Evolutionary conservation across 2,329 filamentous ascomycete genomes (phyloP).

Genomic region (Pseudophaeomoniella oleicola): DNA sequence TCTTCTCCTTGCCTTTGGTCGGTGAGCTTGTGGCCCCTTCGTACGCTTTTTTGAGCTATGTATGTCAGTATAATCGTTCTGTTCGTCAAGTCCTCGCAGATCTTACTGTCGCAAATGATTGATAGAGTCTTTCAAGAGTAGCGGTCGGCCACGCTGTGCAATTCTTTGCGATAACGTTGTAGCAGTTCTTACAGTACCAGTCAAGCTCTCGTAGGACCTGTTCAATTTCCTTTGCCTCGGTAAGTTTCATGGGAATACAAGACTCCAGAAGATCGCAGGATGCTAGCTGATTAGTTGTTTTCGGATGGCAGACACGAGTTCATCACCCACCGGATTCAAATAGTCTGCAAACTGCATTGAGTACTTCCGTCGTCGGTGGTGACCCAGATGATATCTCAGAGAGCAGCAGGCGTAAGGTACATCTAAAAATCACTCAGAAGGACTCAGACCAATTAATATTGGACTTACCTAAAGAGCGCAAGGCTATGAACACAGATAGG

Average conservation of each 20-base stretch:
- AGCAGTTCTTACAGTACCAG: conserved; percentile 73
- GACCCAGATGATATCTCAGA: conserved; percentile 23
- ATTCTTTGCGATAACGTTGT: conserved; percentile 58
- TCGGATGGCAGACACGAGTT: too few species aligned
- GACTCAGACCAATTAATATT: background rate
- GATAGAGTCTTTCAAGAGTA: too few species aligned
- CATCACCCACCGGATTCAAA: conserved; percentile 34
- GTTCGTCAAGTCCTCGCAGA: too few species aligned
- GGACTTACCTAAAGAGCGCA: conserved; percentile 46
- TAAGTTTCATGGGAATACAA: too few species aligned
- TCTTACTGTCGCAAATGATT: too few species aligned
- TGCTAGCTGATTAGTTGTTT: too few species aligned
- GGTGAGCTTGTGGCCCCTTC: too few species aligned
- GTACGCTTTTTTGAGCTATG: too few species aligned
- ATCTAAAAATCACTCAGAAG: conserved; percentile 15
- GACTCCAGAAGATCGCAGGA: too few species aligned
- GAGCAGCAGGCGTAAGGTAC: conserved; percentile 30
- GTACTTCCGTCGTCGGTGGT: conserved; percentile 10
- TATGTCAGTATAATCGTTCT: too few species aligned
- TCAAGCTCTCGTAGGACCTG: conserved; percentile 47
- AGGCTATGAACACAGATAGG: conserved; percentile 42
- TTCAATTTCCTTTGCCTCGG: background rate
- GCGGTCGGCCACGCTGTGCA: conserved; percentile 36
- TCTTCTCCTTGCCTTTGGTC: too few species aligned
- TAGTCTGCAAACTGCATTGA: conserved; percentile 38